Base-by-base conservation (phyloP, 306 rosid genomes). In the Quercus bicolor region DNA sequence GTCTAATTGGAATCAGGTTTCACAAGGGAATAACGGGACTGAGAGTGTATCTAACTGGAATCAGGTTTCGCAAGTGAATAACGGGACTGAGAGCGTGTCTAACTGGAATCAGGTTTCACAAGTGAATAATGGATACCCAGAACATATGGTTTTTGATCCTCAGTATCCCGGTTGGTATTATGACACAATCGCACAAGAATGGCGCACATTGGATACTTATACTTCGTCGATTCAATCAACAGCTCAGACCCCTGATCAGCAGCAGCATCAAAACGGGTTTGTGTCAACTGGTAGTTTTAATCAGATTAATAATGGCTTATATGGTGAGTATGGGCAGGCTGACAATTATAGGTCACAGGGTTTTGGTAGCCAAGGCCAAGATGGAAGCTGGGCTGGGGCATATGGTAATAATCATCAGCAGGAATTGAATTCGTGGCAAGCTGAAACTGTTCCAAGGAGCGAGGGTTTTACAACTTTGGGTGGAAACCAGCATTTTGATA, bases 101-200 rank as follows among this genome's bases (percentile, higher is more conserved):
- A 77, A 72, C 77, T 87, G 88, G 86, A 79, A n/a, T 79, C 97
- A 87, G 84, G 84, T 80, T 54, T 84, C 96, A 14, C 92, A 89
- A 51, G 91, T 59, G 55, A 87, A 75, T 79, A 88, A 79, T 74
- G 93, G 93, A 2, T 90, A 88, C 85, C 97, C 94, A 0, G 94
- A 87, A 75, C 93, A 92, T 82, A 90, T 94, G 90, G 61, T 77
- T 68, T 94, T 94, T 34, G 89, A 94, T 92, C 96, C 93, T 56
- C 93, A 89, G 37, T 90, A 86, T 81, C 94, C 94, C 43, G 98
- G 87, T 77, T 90, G 91, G 94, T 94, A 94, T 78, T 94, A 87
- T 43, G 97, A 94, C 78, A 91, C 90, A 43, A 80, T 85, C 80
- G 83, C 86, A 52, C 90, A 77, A 84, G 91, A 88, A 75, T 94